phyloP scores from a whole-genome alignment of 306 rosid species.

The Rosa chinensis region DNA sequence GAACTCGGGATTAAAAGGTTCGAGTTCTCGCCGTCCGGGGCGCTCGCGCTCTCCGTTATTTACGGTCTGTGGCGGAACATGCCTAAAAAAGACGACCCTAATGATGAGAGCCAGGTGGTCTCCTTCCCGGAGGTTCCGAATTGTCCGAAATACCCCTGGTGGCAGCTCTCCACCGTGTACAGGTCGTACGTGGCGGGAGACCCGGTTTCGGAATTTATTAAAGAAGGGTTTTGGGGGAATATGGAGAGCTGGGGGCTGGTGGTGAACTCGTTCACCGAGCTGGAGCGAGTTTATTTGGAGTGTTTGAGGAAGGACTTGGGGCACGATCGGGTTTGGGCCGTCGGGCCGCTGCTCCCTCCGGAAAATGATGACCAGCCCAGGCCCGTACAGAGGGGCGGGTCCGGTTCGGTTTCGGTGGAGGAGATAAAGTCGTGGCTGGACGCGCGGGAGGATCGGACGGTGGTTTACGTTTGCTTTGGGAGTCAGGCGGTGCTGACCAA shows the following conservation, averaged over 20 bases:
- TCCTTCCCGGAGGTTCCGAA: constrained; percentile 27
- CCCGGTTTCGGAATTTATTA: constrained; percentile 21
- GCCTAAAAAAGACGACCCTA: not conserved
- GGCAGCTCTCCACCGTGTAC: constrained; percentile 49
- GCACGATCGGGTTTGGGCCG: constrained; percentile 49
- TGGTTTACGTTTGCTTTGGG: constrained; percentile 58
- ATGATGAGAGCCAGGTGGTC: constrained; percentile 36
- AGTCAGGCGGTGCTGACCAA: constrained; percentile 25
- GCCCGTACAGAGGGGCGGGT: constrained; percentile 33
- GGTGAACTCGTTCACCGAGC: constrained; percentile 39
- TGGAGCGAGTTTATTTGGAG: constrained; percentile 43
- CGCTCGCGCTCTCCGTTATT: constrained; percentile 38
- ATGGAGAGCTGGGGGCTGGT: constrained; percentile 48
- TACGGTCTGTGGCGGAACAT: constrained; percentile 25
- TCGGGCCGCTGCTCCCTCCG: constrained; percentile 47
- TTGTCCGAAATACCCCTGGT: constrained; percentile 57
- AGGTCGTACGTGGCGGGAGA: constrained; percentile 32
- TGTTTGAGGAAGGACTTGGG: constrained; percentile 30
- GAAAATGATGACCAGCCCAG: not conserved
- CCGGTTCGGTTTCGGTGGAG: constrained; percentile 17
- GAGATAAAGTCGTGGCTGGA: constrained; percentile 47
- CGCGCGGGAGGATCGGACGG: constrained; percentile 8
- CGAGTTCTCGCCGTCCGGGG: constrained; percentile 47
- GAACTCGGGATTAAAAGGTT: constrained; percentile 36
- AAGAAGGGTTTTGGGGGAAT: constrained; percentile 21